These are phyloP conservation scores for Quercus wislizeni DNA, from an alignment of 306 rosid genomes.

Conservation along the genomic window DNA sequence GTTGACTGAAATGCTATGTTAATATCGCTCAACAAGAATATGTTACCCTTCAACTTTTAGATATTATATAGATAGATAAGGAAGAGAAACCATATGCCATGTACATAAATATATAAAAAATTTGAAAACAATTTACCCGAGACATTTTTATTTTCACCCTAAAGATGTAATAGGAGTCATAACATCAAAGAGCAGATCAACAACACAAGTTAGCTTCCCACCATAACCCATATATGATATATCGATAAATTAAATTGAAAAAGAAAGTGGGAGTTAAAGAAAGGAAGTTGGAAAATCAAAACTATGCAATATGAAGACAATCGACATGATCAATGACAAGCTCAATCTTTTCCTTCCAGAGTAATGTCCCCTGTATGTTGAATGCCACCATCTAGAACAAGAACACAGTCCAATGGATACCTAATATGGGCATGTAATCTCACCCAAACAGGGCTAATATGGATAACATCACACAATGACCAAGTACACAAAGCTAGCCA, in stretches of 20 bases:
- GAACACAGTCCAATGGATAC: constrained; percentile 11
- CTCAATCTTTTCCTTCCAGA: constrained; percentile 93
- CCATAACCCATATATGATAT: too few relatives aligned
- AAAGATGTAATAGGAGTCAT: neutral
- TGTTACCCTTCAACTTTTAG: too few relatives aligned
- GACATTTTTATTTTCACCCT: neutral
- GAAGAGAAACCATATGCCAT: neutral
- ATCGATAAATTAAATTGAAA: too few relatives aligned
- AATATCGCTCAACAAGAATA: too few relatives aligned
- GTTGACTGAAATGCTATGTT: too few relatives aligned
- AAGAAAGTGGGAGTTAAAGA: too few relatives aligned
- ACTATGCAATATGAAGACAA: constrained; percentile 8
- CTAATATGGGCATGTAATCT: too few relatives aligned
- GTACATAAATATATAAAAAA: constrained; percentile 15
- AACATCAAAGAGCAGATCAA: neutral
- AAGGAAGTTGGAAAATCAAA: neutral
- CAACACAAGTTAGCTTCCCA: neutral
- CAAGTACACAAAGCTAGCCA: neutral
- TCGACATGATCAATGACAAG: constrained; percentile 90
- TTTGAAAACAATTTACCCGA: constrained; percentile 6
- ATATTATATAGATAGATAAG: too few relatives aligned
- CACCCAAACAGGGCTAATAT: too few relatives aligned
- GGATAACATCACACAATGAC: neutral
- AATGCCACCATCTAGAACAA: constrained; percentile 91
- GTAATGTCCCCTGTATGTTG: constrained; percentile 93